Percentiles rank a stretch among this genome's conserved stretches.
Conservation (phyloP, 1,284 basidiomycete genomes). For the Trametes sp. region DNA sequence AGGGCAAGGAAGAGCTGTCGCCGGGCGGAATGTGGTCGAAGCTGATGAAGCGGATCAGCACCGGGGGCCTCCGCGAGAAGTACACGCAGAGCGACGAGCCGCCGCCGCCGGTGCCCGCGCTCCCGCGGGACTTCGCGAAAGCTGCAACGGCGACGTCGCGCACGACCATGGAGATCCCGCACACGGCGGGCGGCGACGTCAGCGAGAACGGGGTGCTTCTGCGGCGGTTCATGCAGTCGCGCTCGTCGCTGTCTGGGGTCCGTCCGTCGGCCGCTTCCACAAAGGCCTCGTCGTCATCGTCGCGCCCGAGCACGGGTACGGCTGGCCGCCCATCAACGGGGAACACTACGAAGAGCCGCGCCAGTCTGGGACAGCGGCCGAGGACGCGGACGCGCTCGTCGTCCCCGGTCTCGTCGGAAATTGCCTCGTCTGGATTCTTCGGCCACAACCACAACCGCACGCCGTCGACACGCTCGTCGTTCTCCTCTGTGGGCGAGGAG, state of each 20-base stretch:
- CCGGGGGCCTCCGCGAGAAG: slow-evolving; percentile 66
- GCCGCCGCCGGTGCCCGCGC: slow-evolving; percentile 67
- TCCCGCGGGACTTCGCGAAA: slow-evolving; percentile 52
- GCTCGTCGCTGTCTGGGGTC: slow-evolving; percentile 41
- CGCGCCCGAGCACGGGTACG: slow-evolving; percentile 30
- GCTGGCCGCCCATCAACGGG: slow-evolving; percentile 30
- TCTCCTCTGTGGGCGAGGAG: slow-evolving; percentile 62
- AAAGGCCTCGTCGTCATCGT: slow-evolving; percentile 21
- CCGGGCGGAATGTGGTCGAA: slow-evolving; percentile 63
- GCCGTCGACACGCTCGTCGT: slow-evolving; percentile 59
- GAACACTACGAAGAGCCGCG: slow-evolving; percentile 31
- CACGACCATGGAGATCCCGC: slow-evolving; percentile 39
- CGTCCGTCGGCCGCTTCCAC: slow-evolving; percentile 34
- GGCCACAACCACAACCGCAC: slow-evolving; percentile 41
- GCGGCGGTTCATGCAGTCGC: slow-evolving; percentile 42
- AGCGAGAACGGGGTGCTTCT: slow-evolving; percentile 30
- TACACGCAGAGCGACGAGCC: slow-evolving; percentile 42
- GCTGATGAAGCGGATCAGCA: slow-evolving; percentile 73
- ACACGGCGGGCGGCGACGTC: slow-evolving; percentile 25
- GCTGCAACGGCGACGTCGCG: slow-evolving; percentile 22
- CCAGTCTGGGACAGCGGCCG: slow-evolving; percentile 39
- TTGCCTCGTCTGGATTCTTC: slow-evolving; percentile 60
- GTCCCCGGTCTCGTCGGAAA: slow-evolving; percentile 63
- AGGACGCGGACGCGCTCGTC: slow-evolving; percentile 59
- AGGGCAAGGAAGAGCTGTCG: slow-evolving; percentile 43